phyloP scores from a whole-genome alignment of 1,139 yeast species.

The Tardiomyces depauwii region DNA sequence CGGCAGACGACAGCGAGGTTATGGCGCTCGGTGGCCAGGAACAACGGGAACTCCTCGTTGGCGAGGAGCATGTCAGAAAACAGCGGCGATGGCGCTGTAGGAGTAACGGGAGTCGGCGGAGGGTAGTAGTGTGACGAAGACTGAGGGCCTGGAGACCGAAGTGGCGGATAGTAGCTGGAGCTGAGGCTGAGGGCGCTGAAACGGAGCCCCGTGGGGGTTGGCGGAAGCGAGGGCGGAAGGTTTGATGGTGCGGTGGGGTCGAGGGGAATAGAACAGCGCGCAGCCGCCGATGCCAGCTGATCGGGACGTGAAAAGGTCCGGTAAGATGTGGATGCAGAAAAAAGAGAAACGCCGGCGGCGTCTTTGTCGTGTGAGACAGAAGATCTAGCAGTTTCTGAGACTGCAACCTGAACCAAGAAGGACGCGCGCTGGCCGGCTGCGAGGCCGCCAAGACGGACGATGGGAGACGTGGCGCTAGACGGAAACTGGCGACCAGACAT shows the following conservation, averaged over 20 bases:
- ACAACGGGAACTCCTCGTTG: constrained; percentile 7
- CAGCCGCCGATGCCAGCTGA: background rate
- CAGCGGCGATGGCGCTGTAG: constrained; percentile 9
- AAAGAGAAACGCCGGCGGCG: background rate
- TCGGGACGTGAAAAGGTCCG: background rate
- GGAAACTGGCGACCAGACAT: background rate
- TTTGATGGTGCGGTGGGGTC: too few species aligned
- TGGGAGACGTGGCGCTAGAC: background rate
- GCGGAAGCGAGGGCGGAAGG: background rate
- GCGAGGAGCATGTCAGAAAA: constrained; percentile 10
- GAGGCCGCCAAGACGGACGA: background rate
- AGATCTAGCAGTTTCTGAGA: too few species aligned
- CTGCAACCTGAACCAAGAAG: background rate
- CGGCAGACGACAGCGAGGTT: constrained; percentile 13
- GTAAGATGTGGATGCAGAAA: background rate
- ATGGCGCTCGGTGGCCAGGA: constrained; percentile 10
- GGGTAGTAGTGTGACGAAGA: background rate
- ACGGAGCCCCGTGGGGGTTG: background rate
- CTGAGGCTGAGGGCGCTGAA: background rate
- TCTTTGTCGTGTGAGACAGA: background rate
- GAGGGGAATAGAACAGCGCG: background rate
- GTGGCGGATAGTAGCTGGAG: background rate
- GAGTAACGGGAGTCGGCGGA: constrained; percentile 3
- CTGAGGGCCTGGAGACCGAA: constrained; percentile 1
- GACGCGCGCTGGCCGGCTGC: background rate